Base-by-base conservation (phyloP, 2,329 filamentous ascomycete species). In the Aspergillus neoniger region DNA sequence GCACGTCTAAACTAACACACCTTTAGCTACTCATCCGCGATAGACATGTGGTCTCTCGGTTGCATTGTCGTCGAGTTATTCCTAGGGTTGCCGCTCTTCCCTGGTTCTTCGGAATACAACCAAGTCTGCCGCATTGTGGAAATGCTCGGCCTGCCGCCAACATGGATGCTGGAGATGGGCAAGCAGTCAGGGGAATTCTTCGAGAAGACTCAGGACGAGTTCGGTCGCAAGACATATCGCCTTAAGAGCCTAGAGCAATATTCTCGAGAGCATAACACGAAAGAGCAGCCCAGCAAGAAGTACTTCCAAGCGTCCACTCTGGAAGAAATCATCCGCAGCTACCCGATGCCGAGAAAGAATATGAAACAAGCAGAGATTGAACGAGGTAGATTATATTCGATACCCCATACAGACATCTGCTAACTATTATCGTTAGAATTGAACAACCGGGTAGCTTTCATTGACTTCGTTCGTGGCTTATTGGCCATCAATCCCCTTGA, bases 121-220 rank as follows among this genome's bases (percentile, higher is more conserved):
- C 95, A 99, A 76, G 93, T 99, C 17, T 94, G 94, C 28, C 86
- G 95, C 56, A 99, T 99, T 65, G 93, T 95, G 21, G 95, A 99
- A 79, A 99, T 99, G 95, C 85, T 99, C 8, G 95, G 95, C 10
- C 88, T 96, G 67, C 94, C 95, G 1, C 94, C 92, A 39, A 96
- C 92, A 65, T 99, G 95, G 95, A 99, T 99, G 95, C 85, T 99
- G 59, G 95, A 99, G 74, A 96, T 96, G 85, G 95, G 95, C 69
- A 99, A 99, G 78, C 95, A 99, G 76, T 91, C 94, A 0, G 91
- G 92, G 48, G 93, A 98, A 70, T 99, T 99, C 75, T 99, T 96
- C 71, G 94, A 99, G 77, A 97, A 97, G 79, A 83, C 84, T 14
- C 86, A 88, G 65, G 95, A 99, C 72, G 95, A 99, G 72, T 99